Conservation (phyloP, 1,284 basidiomycete genomes). For the Irpex rosettiformis region DNA sequence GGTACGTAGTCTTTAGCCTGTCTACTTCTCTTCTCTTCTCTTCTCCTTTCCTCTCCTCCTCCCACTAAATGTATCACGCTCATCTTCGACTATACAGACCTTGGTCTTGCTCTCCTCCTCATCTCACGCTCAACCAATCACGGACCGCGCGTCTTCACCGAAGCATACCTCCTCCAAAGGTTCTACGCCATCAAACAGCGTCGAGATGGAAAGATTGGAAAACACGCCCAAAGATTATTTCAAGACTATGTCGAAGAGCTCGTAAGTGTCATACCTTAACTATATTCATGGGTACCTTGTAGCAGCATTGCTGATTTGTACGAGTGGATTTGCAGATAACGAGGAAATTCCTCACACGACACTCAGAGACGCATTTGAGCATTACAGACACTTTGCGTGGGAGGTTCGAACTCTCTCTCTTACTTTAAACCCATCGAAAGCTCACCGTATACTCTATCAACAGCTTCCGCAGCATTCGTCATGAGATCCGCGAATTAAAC, state of each 20-base stretch:
- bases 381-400: background rate
- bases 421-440: background rate
- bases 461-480: background rate
- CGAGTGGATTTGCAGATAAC: background rate
- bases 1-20: background rate
- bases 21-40: too few species aligned
- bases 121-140: background rate
- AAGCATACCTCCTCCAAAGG: background rate
- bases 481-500: background rate
- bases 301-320: too few species aligned
- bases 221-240: background rate
- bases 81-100: background rate
- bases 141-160: background rate
- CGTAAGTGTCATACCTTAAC: background rate
- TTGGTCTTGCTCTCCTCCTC: background rate
- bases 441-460: background rate
- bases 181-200: background rate
- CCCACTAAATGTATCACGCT: too few species aligned
- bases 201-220: background rate
- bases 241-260: background rate
- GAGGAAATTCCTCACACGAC: background rate
- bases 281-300: too few species aligned
- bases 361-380: background rate
- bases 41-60: too few species aligned
- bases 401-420: background rate